Evolutionary conservation across 2,329 filamentous ascomycete species (phyloP), one percentile per base, ranked within the genome.

Genomic region (Lecanoromycetidae sp.): DNA sequence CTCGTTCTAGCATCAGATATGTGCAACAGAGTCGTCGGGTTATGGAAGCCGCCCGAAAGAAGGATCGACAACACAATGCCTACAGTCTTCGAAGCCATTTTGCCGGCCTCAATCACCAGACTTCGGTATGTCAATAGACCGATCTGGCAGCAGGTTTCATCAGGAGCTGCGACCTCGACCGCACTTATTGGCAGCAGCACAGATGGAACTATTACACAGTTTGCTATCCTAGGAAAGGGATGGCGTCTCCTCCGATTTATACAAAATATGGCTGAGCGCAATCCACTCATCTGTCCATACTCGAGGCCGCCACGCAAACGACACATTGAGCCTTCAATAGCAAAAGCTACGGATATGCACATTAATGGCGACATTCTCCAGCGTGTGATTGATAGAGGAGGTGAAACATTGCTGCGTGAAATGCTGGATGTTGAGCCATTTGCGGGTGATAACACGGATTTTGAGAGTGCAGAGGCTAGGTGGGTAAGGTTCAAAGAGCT

Each of bases 171-270:
- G 19, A 15, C 33, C 10, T 36, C 50, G 19, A 15, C 6, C n/a
- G 65, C n/a, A n/a, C n/a, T 79, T 48, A 60, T 88, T 27, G 85
- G 83, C 1, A 69, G 81, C 5, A 76, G 75, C 5, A 71, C 87
- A 27, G 78, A 85, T 57, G 85, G 85, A 1, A 77, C 80, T 0
- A 57, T 88, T 20, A 76, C 77, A 52, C 76, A 82, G 47, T 82
- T 95, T 56, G 75, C 75, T 1, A 65, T 88, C 12, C 65, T 96
- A 0, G 57, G 73, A 15, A 63, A 74, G 2, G 73, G 80, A 6
- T 84, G 82, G 76, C 71, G 72, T 5, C 68, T 94, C 3, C 69
- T 96, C 4, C 73, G 74, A 48, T 78, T 90, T 52, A 60, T 95
- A 1, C 81, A 93, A 57, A 81, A 82, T 49, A 60, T 93, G 39